These are phyloP conservation scores for Coleophoma eucalyptorum DNA, from an alignment of 2,329 filamentous ascomycete species.

Conservation along the genomic window DNA sequence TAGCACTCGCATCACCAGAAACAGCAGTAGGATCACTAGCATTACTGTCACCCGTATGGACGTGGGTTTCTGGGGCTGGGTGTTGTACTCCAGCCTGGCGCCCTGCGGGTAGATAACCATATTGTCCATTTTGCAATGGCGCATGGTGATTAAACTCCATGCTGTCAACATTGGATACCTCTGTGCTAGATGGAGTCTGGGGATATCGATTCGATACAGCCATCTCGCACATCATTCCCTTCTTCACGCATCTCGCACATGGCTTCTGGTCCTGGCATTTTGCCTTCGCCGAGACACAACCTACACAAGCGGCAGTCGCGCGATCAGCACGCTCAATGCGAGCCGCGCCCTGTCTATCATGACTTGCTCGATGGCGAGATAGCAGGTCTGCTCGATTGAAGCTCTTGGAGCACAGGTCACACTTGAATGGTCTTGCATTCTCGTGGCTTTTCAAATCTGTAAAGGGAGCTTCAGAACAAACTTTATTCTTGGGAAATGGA, in stretches of 20 bases:
- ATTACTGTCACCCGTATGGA: neutral
- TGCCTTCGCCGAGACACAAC: conserved; percentile 12
- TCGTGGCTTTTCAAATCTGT: conserved; percentile 16
- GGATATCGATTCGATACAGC: neutral
- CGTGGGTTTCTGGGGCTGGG: neutral
- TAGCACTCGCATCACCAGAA: neutral
- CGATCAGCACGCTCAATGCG: conserved; percentile 7
- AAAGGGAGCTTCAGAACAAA: neutral
- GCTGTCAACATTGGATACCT: neutral
- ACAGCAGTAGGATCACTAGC: neutral
- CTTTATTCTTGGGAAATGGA: neutral
- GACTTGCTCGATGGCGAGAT: conserved; percentile 11
- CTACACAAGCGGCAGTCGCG: conserved; percentile 12
- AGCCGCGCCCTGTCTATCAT: conserved; percentile 4
- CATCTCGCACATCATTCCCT: conserved; percentile 9
- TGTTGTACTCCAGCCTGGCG: neutral
- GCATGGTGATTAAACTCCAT: neutral
- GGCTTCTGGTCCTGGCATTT: conserved; percentile 19
- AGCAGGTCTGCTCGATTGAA: conserved; percentile 17
- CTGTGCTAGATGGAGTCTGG: neutral
- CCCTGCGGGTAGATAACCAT: neutral
- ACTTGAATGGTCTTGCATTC: conserved; percentile 15
- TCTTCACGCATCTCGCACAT: conserved; percentile 12
- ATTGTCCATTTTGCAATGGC: neutral
- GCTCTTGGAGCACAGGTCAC: conserved; percentile 13